Base-by-base conservation (phyloP, 73 alveolate species). In the Symbiodinium natans region DNA sequence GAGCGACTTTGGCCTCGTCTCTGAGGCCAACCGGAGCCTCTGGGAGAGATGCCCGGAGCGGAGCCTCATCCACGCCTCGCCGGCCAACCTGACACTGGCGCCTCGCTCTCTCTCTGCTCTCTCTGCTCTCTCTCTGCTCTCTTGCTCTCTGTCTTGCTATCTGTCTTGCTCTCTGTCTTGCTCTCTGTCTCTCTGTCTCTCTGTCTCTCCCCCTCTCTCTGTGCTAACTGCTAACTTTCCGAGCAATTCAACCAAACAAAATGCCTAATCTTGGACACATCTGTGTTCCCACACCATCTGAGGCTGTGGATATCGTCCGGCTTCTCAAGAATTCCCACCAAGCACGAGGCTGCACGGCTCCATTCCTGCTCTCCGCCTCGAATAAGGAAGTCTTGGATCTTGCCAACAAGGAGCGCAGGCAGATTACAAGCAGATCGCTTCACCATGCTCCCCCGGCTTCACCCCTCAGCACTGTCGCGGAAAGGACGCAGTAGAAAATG, bases 251-350 rank as follows among this genome's bases (percentile, higher is more conserved):
- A n/a, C n/a, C n/a, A n/a, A 56, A 2, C 75, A 56, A 56, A 21
- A 21, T 29, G 75, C 27, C 75, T 21, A 56, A 21, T 56, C 75
- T 21, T 56, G 31, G 27, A 56, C 27, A 56, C 75, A n/a, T n/a
- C n/a, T n/a, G n/a, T n/a, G n/a, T n/a, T n/a, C 59, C 59, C 59
- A 46, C 6, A 46, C 6, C 59, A 9, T 46, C 59, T 46, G 13
- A 63, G 77, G 77, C 77, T 13, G 77, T 63, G 31, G 77, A 63
- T 34, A 63, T 63, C 77, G 77, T 63, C 77, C 77, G 77, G 19
- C 77, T 63, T 23, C 77, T 63, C 36, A 63, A 63, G 36, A 63
- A 63, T 29, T 63, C 77, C 15, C 77, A 63, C 9, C 39, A 63
- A 63, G 77, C 77, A 11, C 77, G 77, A 2, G 77, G 77, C 38